Percentiles rank a stretch among this genome's conserved stretches.
Conservation (phyloP, 805 yeast genomes). For the Candida wancherniae region DNA sequence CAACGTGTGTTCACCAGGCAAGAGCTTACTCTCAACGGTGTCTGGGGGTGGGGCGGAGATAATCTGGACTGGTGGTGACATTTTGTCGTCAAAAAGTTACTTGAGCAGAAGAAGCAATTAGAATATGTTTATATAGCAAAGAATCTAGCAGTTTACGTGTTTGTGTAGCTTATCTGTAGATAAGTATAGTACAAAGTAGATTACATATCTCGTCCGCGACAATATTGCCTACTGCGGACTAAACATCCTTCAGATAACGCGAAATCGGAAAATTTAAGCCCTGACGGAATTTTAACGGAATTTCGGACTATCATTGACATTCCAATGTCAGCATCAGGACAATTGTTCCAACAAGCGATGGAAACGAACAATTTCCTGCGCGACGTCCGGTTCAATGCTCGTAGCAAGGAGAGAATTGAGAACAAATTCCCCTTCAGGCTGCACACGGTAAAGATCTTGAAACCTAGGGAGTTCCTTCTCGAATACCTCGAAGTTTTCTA, state of each 20-base stretch:
- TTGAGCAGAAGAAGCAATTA: neutral
- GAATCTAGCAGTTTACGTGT: too few relatives aligned
- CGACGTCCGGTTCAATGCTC: conserved; percentile 29
- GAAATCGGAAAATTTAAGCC: too few relatives aligned
- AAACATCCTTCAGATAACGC: too few relatives aligned
- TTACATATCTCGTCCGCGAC: too few relatives aligned
- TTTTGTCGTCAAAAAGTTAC: neutral
- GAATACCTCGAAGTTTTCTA: conserved; percentile 7
- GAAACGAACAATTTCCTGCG: conserved; percentile 35
- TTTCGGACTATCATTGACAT: too few relatives aligned
- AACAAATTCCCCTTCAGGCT: conserved; percentile 32
- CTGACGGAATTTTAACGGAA: too few relatives aligned
- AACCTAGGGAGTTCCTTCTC: conserved; percentile 10
- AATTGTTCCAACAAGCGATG: conserved; percentile 22
- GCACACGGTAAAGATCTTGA: conserved; percentile 21
- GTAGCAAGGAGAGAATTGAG: conserved; percentile 34
- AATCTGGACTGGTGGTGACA: conserved; percentile 6
- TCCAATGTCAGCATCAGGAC: too few relatives aligned
- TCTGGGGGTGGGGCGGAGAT: conserved; percentile 25
- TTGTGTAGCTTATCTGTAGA: too few relatives aligned
- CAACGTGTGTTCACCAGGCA: conserved; percentile 41
- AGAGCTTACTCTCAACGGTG: conserved; percentile 12
- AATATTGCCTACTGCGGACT: too few relatives aligned
- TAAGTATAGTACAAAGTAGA: too few relatives aligned
- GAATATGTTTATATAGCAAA: neutral